Conservation (phyloP, 1,284 basidiomycete genomes). For the Abortiporus biennis region DNA sequence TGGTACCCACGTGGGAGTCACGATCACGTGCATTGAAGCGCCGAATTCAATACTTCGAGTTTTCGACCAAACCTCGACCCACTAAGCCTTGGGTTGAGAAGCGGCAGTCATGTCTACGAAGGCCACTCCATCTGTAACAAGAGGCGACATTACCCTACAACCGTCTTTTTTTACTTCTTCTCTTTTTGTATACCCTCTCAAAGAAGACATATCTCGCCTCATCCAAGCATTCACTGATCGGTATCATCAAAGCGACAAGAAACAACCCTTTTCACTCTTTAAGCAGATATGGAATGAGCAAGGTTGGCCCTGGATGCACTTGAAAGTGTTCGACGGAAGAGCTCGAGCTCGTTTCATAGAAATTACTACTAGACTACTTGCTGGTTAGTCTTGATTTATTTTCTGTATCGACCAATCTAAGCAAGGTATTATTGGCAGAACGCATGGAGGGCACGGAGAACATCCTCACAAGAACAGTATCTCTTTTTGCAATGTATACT, state of each 20-base stretch:
- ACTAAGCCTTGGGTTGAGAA: background rate
- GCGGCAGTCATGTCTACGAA: conserved; percentile 32
- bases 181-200: conserved; percentile 58
- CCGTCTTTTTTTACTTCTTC: conserved; percentile 73
- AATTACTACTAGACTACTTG: conserved; percentile 54
- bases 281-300: conserved; percentile 58
- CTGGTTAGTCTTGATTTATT: conserved; percentile 38
- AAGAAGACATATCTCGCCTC: conserved; percentile 54
- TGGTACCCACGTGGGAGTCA: background rate
- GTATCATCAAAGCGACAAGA: conserved; percentile 27
- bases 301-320: conserved; percentile 70
- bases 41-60: too few species aligned
- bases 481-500: conserved; percentile 62
- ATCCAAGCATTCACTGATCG: conserved; percentile 40
- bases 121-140: conserved; percentile 34
- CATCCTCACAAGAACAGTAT: conserved; percentile 45
- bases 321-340: conserved; percentile 61
- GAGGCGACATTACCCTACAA: conserved; percentile 60
- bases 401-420: background rate
- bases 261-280: conserved; percentile 59
- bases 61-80: background rate
- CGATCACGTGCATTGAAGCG: background rate
- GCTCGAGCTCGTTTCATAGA: conserved; percentile 54
- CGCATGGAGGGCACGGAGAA: conserved; percentile 39
- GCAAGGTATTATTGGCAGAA: conserved; percentile 42